These are phyloP conservation scores for Triadica sebifera DNA, from an alignment of 345 rosid genomes.

Conservation along the genomic window DNA sequence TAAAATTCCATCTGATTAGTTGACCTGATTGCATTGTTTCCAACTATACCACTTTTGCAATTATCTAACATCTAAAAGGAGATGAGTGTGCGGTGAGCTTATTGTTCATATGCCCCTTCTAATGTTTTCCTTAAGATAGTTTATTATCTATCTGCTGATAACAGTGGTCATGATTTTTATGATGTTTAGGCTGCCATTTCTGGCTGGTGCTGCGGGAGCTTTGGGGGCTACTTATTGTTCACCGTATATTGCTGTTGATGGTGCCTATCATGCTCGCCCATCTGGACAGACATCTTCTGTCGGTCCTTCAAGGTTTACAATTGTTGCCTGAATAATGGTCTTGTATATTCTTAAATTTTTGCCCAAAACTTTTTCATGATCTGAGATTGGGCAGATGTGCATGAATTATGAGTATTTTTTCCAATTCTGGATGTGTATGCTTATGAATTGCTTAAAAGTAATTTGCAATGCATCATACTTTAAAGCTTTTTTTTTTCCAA, in stretches of 20 bases:
- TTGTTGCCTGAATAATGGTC: background rate
- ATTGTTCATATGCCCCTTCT: background rate
- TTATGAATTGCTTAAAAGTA: background rate
- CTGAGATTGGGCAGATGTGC: background rate
- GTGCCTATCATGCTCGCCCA: conserved; percentile 60
- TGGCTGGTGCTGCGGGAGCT: conserved; percentile 79
- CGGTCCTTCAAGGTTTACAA: conserved; percentile 57
- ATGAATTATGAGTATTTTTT: background rate
- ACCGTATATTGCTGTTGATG: conserved; percentile 69
- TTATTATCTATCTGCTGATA: background rate
- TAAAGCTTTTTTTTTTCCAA: background rate
- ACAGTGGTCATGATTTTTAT: conserved; percentile 14
- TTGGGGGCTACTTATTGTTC: conserved; percentile 73
- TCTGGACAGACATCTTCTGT: conserved; percentile 52
- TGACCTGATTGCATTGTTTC: background rate
- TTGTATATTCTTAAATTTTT: background rate
- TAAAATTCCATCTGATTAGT: background rate
- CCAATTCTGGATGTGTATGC: background rate
- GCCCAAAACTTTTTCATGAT: background rate
- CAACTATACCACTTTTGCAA: background rate
- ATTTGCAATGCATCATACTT: background rate
- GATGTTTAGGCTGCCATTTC: conserved; percentile 75
- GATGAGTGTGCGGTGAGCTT: background rate
- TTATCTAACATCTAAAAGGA: background rate
- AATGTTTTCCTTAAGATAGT: background rate